Conservation (phyloP, 2,329 filamentous ascomycete species). For the Zymoseptoria tritici region DNA sequence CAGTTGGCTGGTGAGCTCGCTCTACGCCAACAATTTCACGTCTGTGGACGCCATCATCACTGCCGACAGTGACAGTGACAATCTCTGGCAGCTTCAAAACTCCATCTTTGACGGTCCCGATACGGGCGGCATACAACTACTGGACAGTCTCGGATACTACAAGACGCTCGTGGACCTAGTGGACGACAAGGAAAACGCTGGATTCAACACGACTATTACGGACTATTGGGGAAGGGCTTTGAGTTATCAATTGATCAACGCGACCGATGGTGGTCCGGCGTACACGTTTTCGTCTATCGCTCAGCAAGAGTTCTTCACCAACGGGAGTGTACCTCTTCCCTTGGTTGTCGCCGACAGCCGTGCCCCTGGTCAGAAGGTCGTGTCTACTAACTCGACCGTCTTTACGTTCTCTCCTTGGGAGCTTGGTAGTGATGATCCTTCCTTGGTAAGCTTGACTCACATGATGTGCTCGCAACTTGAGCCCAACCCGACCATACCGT, state of each 20-base stretch:
- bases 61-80: conserved; percentile 17
- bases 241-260: conserved; percentile 79
- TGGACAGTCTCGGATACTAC: conserved; percentile 57
- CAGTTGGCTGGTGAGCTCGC: conserved; percentile 74
- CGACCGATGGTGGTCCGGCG: conserved; percentile 60
- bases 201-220: conserved; percentile 65
- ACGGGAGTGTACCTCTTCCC: conserved; percentile 62
- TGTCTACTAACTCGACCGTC: conserved; percentile 66
- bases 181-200: conserved; percentile 53
- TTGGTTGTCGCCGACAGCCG: conserved; percentile 65
- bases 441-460: conserved; percentile 32
- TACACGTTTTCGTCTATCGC: conserved; percentile 81
- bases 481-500: too few species aligned
- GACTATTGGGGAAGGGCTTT: conserved; percentile 79
- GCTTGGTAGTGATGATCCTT: conserved; percentile 69
- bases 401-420: conserved; percentile 76
- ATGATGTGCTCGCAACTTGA: neutral
- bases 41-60: conserved; percentile 53
- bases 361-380: conserved; percentile 51
- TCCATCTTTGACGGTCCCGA: conserved; percentile 55
- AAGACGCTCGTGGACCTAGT: conserved; percentile 52
- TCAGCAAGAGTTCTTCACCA: conserved; percentile 52
- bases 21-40: conserved; percentile 72
- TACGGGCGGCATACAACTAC: conserved; percentile 43
- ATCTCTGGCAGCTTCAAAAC: conserved; percentile 56